These are phyloP conservation scores for Knufia fluminis DNA, from an alignment of 2,329 filamentous ascomycete genomes.

Conservation along the genomic window DNA sequence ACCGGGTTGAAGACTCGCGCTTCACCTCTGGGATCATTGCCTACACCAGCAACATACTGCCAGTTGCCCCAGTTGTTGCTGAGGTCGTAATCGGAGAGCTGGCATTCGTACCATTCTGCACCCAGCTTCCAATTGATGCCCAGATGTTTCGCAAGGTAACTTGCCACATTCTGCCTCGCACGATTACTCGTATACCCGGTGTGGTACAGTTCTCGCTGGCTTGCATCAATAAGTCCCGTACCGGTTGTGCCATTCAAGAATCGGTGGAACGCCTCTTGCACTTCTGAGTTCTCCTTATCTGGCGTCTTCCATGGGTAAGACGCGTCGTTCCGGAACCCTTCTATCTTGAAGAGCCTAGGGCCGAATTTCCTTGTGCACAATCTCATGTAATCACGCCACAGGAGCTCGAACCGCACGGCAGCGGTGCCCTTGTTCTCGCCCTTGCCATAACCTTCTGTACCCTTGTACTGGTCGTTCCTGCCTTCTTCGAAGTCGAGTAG, in stretches of 20 bases:
- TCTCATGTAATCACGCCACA: conserved; percentile 76
- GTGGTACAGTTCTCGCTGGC: conserved; percentile 61
- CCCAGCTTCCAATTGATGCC: conserved; percentile 71
- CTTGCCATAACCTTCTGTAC: conserved; percentile 50
- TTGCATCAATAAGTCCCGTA: conserved; percentile 67
- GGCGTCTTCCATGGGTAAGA: conserved; percentile 42
- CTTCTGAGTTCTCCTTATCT: conserved; percentile 23
- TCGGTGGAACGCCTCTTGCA: conserved; percentile 43
- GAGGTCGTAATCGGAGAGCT: conserved; percentile 67
- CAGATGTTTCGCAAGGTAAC: conserved; percentile 63
- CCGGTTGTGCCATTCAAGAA: conserved; percentile 62
- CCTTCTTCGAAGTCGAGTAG: conserved; percentile 63
- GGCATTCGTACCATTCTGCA: conserved; percentile 72
- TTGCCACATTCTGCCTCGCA: conserved; percentile 66
- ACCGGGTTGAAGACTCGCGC: conserved; percentile 72
- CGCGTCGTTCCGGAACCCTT: conserved; percentile 51
- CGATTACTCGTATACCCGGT: conserved; percentile 74
- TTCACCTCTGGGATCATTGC: conserved; percentile 65
- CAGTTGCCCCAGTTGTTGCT: conserved; percentile 73
- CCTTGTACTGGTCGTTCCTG: conserved; percentile 28
- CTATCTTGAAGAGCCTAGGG: conserved; percentile 52
- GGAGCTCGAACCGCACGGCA: conserved; percentile 60
- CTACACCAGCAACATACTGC: conserved; percentile 73
- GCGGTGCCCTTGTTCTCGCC: conserved; percentile 66
- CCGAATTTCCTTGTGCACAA: conserved; percentile 65